Evolutionary conservation across 2,329 filamentous ascomycete genomes (phyloP), one percentile per base, ranked within the genome.

Genomic region (Dendrostoma leiphaemia): DNA sequence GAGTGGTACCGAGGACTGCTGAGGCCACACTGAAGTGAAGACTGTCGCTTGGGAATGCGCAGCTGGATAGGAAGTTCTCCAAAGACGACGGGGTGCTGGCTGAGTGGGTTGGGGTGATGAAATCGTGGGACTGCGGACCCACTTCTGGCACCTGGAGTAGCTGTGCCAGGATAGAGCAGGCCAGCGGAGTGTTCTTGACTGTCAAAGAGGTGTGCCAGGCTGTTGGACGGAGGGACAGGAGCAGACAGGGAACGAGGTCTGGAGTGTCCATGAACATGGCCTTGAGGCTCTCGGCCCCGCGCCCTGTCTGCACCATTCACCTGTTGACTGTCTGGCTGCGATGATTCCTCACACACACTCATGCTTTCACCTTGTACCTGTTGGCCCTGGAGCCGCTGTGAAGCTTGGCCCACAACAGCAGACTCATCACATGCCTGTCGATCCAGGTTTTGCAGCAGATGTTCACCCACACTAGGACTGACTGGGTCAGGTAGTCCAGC

Each of bases 31-130:
- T 54, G 31, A 17, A 57, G 44, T 13, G 54, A 54, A 32, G 54
- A 57, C 8, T 29, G 34, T 9, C 54, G 53, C 41, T 54, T 40
- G 4, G 54, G 51, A 6, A 57, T 47, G 12, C 17, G 46, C 12
- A 44, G 28, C 15, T 35, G 43, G 26, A 7, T 17, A 4, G 34
- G 21, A 29, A 15, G 29, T 19, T 40, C 19, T n/a, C 44, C 51
- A 24, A 51, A 19, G 15, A 38, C 4, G 12, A 57, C 32, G 2
- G 55, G 55, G 51, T 57, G 55, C 37, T 54, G 51, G 21, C 41
- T 38, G 9, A 57, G 52, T 13, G 55, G 55, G 17, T 57, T 55
- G 24, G 51, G 48, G 17, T 57, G 55, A 6, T 53, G 34, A 10
- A 31, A 17, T 9, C 17, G 17, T 24, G n/a, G n/a, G 26, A 6